A percentile compares a stretch with the other conserved stretches of the same genome.
Evolutionary conservation across 176 grass and related monocot genomes (phyloP).

Genomic region (Metroxylon sagu): DNA sequence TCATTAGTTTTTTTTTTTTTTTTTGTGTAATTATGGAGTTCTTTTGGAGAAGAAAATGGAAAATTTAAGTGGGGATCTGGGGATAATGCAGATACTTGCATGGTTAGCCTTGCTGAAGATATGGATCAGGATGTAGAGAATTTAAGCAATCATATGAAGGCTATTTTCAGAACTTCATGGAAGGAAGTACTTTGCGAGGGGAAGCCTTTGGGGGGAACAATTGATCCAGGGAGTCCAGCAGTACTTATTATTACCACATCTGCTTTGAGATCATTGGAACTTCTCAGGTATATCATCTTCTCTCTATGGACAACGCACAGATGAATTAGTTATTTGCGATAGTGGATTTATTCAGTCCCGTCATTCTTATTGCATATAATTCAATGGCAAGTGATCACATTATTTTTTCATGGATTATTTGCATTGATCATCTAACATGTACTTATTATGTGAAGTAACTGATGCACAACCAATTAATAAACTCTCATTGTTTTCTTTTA

Average conservation of each 20-base stretch:
- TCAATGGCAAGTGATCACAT: too few species aligned
- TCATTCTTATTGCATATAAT: too few species aligned
- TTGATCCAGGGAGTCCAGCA: slow-evolving; percentile 48
- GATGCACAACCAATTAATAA: background rate
- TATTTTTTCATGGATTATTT: too few species aligned
- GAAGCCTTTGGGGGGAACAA: slow-evolving; percentile 21
- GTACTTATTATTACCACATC: slow-evolving; percentile 62
- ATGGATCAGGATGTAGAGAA: slow-evolving; percentile 50
- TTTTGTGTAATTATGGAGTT: background rate
- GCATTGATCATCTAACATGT: too few species aligned
- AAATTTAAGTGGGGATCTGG: background rate
- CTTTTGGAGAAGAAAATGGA: background rate
- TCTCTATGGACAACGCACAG: too few species aligned
- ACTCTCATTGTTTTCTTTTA: background rate
- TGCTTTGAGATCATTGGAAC: slow-evolving; percentile 70
- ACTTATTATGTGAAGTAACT: too few species aligned
- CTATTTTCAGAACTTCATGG: slow-evolving; percentile 41
- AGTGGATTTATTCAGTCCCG: too few species aligned
- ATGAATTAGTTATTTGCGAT: too few species aligned
- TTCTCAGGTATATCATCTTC: slow-evolving; percentile 55
- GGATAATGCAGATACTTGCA: slow-evolving; percentile 38
- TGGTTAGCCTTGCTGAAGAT: slow-evolving; percentile 63
- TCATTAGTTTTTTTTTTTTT: background rate
- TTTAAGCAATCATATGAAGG: slow-evolving; percentile 66
- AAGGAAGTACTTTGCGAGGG: slow-evolving; percentile 60